A percentile compares a stretch with the other conserved stretches of the same genome.
Evolutionary conservation across 306 rosid genomes (phyloP).

Genomic region (Dalbergia cultrata): DNA sequence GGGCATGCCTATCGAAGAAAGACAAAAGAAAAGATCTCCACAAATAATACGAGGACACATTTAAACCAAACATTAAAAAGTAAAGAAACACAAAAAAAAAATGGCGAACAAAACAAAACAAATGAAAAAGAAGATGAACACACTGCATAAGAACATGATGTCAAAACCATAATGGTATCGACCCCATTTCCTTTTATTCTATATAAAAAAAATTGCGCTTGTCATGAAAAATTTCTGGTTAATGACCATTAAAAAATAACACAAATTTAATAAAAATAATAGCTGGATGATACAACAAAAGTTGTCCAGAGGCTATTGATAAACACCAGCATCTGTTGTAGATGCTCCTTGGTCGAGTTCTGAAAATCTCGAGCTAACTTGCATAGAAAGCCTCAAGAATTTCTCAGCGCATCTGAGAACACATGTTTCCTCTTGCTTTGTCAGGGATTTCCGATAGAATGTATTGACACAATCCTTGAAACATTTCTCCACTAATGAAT

Average conservation of each 20-base stretch:
- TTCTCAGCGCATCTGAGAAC: constrained; percentile 58
- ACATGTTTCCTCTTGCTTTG: constrained; percentile 60
- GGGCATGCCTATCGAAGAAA: constrained; percentile 1
- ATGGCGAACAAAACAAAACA: too few relatives aligned
- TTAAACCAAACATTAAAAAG: neutral
- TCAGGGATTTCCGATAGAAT: constrained; percentile 52
- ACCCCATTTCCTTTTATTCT: constrained; percentile 34
- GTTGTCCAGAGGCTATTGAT: constrained; percentile 11
- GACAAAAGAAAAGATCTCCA: neutral
- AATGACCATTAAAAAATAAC: constrained; percentile 13
- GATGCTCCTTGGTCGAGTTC: constrained; percentile 48
- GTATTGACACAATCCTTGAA: constrained; percentile 55
- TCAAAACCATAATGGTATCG: constrained; percentile 19
- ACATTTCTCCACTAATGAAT: constrained; percentile 57
- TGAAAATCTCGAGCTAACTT: constrained; percentile 48
- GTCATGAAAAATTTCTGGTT: constrained; percentile 38
- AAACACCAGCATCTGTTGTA: constrained; percentile 41
- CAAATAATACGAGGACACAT: constrained; percentile 8
- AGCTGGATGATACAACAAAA: constrained; percentile 10
- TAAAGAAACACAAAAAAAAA: too few relatives aligned
- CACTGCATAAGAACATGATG: neutral
- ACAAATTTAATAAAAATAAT: constrained; percentile 15
- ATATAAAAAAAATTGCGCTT: constrained; percentile 37
- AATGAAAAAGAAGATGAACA: neutral
- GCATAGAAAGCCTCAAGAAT: constrained; percentile 54